Base-by-base conservation (phyloP, 1,284 basidiomycete species). In the Schizopora paradoxa region DNA sequence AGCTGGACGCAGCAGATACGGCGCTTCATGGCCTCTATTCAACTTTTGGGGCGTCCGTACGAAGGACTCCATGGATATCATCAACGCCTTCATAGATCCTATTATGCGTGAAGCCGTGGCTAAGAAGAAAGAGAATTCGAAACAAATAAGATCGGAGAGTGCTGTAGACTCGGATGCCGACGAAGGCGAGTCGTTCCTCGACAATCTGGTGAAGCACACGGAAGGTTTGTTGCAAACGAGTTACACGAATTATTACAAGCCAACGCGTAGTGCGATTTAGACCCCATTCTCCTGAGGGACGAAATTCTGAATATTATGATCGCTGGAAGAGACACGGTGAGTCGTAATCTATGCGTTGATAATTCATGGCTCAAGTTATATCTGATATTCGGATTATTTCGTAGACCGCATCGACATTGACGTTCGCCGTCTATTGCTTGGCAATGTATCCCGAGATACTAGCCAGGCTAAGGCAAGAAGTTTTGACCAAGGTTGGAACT, bases 31-130 rank as follows among this genome's bases (percentile, higher is more conserved):
- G 77, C 73, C 74, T 6, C 51, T 79, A 2, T 56, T 56, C 2
- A 76, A 81, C 51, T 66, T 78, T 8, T 68, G 58, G 37, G 51
- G 60, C n/a, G 74, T 80, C 51, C 61, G 64, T 43, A 69, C 70
- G 4, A 58, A 60, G 34, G 59, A 62, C 22, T 64, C 67, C 5
- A 75, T 77, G 70, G 62, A 67, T 48, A 52, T 70, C 4, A 71
- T 81, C 18, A 69, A 72, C 43, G 66, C 64, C 1, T 77, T 70
- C 44, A 63, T 78, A 3, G 68, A 73, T 36, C 77, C 76, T 0
- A 71, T 79, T 27, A 51, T 77, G 5, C 48, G 63, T 28, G 68
- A 71, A 19, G 74, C 75, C 0, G 59, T 79, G 5, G 57, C 56
- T 40, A 65, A 63, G 51, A 62, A 65, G 28, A 46, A 48, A 14